These are phyloP conservation scores for Talaromyces nanjingensis DNA, from an alignment of 495 filamentous ascomycete genomes.

Conservation along the genomic window DNA sequence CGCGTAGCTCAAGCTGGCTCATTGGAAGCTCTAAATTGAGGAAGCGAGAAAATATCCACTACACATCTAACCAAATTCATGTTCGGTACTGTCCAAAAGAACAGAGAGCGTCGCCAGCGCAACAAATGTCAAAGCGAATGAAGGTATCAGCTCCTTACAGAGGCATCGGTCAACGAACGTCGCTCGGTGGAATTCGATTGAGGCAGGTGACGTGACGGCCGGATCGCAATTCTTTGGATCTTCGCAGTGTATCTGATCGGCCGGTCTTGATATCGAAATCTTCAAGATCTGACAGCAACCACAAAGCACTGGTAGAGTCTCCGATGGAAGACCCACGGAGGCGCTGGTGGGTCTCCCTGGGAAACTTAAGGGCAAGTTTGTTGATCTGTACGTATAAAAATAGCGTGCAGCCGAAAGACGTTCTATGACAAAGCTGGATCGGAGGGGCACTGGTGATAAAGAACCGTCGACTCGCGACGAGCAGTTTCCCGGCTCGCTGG, in stretches of 20 bases:
- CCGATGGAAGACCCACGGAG: not conserved
- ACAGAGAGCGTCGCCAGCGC: not conserved
- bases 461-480: not conserved
- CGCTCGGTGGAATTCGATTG: not conserved
- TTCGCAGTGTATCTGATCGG: not conserved
- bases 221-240: not conserved
- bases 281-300: not conserved
- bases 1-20: not conserved
- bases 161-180: not conserved
- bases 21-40: not conserved
- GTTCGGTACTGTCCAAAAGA: not conserved
- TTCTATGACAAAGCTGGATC: not conserved
- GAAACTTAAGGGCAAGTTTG: not conserved
- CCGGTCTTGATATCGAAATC: not conserved
- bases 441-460: not conserved
- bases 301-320: not conserved
- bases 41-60: not conserved
- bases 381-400: not conserved
- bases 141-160: not conserved
- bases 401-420: not conserved
- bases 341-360: not conserved
- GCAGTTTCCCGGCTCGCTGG: not conserved
- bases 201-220: not conserved
- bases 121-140: not conserved
- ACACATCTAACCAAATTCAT: not conserved